A percentile compares a stretch with the other conserved stretches of the same genome.
phyloP scores from a whole-genome alignment of 2,329 filamentous ascomycete genomes.

The Aspergillus piperis region DNA sequence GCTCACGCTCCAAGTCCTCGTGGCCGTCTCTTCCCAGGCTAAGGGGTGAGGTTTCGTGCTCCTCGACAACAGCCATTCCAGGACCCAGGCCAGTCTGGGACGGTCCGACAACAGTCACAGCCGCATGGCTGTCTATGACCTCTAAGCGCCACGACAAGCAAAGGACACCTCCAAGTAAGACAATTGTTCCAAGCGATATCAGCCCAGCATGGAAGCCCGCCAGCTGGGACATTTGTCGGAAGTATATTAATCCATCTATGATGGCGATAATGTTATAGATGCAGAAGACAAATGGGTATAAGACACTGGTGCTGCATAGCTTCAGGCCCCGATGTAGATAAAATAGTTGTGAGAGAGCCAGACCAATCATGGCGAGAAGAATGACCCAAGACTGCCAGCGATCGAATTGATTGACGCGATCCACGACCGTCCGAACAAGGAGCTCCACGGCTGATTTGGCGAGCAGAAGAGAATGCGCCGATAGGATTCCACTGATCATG shows the following conservation, averaged over 20 bases:
- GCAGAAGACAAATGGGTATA: conserved; percentile 97
- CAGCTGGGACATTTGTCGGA: conserved; percentile 81
- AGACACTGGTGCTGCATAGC: conserved; percentile 88
- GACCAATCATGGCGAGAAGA: conserved; percentile 72
- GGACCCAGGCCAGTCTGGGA: conserved; percentile 71
- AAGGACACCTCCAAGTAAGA: conserved; percentile 83
- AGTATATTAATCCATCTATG: conserved; percentile 94
- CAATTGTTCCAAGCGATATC: conserved; percentile 81
- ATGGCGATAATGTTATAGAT: conserved; percentile 99
- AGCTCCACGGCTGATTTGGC: conserved; percentile 97
- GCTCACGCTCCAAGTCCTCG: conserved; percentile 44
- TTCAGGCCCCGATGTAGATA: conserved; percentile 93
- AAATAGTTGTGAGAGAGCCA: conserved; percentile 89
- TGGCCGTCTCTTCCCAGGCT: conserved; percentile 36
- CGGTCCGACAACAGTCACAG: conserved; percentile 51
- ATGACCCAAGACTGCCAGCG: conserved; percentile 95
- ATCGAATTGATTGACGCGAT: conserved; percentile 88
- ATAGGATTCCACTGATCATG: conserved; percentile 86
- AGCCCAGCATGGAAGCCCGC: conserved; percentile 67
- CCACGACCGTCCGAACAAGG: conserved; percentile 80
- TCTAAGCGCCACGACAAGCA: conserved; percentile 92
- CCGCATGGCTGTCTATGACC: conserved; percentile 52
- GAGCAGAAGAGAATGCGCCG: conserved; percentile 87
- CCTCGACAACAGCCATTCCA: conserved; percentile 76
- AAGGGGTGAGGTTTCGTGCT: conserved; percentile 35